These are phyloP conservation scores for Aspergillus clavatus DNA, from an alignment of 2,329 filamentous ascomycete species.

Conservation along the genomic window DNA sequence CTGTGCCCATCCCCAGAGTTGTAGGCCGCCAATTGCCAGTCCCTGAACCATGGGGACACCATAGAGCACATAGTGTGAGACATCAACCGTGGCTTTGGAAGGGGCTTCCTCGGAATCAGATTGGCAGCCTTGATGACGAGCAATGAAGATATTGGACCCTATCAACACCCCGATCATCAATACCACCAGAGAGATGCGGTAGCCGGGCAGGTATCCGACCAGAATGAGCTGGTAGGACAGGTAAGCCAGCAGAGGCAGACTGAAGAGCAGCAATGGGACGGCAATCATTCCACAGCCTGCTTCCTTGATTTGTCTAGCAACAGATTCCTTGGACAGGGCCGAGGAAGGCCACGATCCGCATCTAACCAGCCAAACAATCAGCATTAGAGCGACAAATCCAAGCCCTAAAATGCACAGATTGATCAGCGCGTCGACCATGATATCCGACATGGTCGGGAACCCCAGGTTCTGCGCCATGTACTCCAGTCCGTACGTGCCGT, in stretches of 20 bases:
- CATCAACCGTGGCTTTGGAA: neutral
- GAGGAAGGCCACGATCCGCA: neutral
- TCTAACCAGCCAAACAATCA: neutral
- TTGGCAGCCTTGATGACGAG: neutral
- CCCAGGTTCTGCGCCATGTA: slow-evolving; percentile 15
- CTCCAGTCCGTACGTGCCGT: slow-evolving; percentile 11
- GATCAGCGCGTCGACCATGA: slow-evolving; percentile 11
- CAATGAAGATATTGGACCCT: neutral
- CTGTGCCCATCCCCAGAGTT: slow-evolving; percentile 6
- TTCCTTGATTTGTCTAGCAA: slow-evolving; percentile 1
- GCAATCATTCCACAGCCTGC: slow-evolving; percentile 7
- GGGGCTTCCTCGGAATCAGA: neutral
- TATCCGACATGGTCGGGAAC: slow-evolving; percentile 6
- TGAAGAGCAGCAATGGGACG: slow-evolving; percentile 8
- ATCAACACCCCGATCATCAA: neutral
- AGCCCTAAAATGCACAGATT: slow-evolving; percentile 8
- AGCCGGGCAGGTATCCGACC: slow-evolving; percentile 1
- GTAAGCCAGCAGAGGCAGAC: slow-evolving; percentile 6
- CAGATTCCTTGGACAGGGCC: neutral
- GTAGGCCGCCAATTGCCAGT: slow-evolving; percentile 8
- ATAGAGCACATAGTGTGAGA: slow-evolving; percentile 3
- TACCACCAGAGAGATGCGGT: slow-evolving; percentile 7
- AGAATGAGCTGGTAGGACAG: slow-evolving; percentile 3
- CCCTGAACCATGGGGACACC: slow-evolving; percentile 9
- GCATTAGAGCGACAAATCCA: slow-evolving; percentile 1